Conservation (phyloP, 139 green algal genomes). For the Chlorella ohadii region DNA sequence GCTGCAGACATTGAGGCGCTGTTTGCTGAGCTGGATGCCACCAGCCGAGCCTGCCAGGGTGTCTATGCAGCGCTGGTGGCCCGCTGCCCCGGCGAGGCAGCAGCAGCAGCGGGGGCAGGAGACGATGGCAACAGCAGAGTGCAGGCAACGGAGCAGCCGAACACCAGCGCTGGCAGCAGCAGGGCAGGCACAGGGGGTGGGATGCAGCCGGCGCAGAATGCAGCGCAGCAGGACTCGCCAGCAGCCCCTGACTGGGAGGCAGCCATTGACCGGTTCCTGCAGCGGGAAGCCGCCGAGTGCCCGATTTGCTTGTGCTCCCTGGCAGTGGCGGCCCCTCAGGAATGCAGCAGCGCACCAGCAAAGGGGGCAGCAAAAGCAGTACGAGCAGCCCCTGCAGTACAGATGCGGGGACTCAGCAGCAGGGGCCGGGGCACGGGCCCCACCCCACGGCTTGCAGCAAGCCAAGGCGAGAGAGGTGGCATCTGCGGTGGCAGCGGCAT, state of each 20-base stretch:
- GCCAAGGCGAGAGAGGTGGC: background rate
- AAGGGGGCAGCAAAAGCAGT: background rate
- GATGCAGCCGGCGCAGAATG: background rate
- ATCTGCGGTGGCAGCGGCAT: background rate
- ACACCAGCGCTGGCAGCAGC: background rate
- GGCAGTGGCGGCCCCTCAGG: background rate
- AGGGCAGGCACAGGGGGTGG: too few relatives aligned
- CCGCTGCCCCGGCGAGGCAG: background rate
- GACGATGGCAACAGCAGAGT: background rate
- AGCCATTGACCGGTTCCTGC: constrained; percentile 33
- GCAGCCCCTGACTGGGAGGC: constrained; percentile 57
- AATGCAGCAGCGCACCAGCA: background rate
- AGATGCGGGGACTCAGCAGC: background rate
- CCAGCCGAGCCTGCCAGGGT: constrained; percentile 26
- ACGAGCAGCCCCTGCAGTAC: background rate
- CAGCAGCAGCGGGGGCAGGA: background rate
- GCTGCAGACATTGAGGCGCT: constrained; percentile 64
- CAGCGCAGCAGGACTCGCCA: background rate
- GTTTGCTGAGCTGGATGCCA: constrained; percentile 71
- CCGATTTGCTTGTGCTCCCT: constrained; percentile 70
- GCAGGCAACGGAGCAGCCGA: background rate
- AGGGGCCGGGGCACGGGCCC: background rate
- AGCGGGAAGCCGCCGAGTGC: constrained; percentile 62
- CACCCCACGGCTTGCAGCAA: background rate
- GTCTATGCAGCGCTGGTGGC: background rate